Conservation (phyloP, 2,329 filamentous ascomycete genomes). For the Aspergillus neoniger region DNA sequence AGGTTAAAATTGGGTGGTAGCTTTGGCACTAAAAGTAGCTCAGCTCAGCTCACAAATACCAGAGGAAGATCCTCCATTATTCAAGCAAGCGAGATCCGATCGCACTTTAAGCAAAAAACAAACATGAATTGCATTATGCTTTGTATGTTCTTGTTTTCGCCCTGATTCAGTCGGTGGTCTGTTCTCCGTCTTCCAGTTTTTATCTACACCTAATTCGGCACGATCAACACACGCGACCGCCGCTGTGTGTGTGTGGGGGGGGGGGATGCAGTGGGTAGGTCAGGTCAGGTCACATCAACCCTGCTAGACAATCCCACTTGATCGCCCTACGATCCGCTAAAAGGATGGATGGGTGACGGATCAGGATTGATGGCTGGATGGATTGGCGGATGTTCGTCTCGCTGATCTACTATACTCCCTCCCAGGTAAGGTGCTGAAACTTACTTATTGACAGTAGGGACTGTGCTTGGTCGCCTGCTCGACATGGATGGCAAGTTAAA, state of each 20-base stretch:
- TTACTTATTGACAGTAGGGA: neutral
- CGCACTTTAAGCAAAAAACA: neutral
- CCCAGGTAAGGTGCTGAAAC: neutral
- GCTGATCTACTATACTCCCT: conserved; percentile 1
- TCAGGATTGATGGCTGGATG: too few species aligned
- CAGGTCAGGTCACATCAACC: neutral
- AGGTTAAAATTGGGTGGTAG: neutral
- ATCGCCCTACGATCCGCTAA: neutral
- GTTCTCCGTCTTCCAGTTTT: too few species aligned
- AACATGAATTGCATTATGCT: neutral
- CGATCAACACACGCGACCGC: neutral
- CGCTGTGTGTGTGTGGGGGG: neutral
- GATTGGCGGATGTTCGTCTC: neutral
- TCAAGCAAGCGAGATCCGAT: neutral
- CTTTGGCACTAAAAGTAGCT: neutral
- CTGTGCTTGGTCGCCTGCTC: neutral
- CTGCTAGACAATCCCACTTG: neutral
- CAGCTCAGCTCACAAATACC: neutral
- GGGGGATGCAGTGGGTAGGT: too few species aligned
- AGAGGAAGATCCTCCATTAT: neutral
- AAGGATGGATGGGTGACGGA: too few species aligned
- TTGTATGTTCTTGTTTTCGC: neutral
- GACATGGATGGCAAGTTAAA: neutral
- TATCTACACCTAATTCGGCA: neutral
- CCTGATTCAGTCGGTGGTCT: too few species aligned